phyloP scores from a whole-genome alignment of 176 grass and related monocot genomes.

The Oryza glumipatula region DNA sequence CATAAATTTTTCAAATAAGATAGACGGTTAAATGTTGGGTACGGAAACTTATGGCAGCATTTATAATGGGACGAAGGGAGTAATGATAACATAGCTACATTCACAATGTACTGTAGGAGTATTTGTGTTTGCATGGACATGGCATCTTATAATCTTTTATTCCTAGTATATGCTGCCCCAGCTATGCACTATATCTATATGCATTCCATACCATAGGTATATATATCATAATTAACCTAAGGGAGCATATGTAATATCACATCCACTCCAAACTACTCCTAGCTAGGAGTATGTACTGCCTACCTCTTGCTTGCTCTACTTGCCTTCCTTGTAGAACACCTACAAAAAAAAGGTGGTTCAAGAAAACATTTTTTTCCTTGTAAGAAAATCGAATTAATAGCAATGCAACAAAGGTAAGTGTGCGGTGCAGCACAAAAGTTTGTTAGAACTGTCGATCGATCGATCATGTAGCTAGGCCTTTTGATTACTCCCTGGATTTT shows the following conservation, averaged over 20 bases:
- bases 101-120: background rate
- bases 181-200: background rate
- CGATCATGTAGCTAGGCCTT: constrained; percentile 3
- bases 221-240: constrained; percentile 16
- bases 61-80: too few relatives aligned
- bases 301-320: background rate
- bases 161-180: constrained; percentile 22
- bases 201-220: constrained; percentile 18
- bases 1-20: too few relatives aligned
- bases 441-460: constrained; percentile 28
- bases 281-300: constrained; percentile 8
- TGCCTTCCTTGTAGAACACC: constrained; percentile 7
- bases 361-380: constrained; percentile 9
- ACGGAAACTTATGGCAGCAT: too few relatives aligned
- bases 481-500: constrained; percentile 43
- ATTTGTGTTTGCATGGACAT: constrained; percentile 29
- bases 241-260: constrained; percentile 46
- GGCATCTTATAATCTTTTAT: constrained; percentile 9
- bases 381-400: constrained; percentile 10
- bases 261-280: constrained; percentile 30
- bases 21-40: too few relatives aligned
- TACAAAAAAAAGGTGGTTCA: constrained; percentile 31
- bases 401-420: background rate
- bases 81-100: background rate
- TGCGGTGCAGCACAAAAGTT: constrained; percentile 28